Conservation (phyloP, 345 rosid genomes). For the Citropsis articulata region DNA sequence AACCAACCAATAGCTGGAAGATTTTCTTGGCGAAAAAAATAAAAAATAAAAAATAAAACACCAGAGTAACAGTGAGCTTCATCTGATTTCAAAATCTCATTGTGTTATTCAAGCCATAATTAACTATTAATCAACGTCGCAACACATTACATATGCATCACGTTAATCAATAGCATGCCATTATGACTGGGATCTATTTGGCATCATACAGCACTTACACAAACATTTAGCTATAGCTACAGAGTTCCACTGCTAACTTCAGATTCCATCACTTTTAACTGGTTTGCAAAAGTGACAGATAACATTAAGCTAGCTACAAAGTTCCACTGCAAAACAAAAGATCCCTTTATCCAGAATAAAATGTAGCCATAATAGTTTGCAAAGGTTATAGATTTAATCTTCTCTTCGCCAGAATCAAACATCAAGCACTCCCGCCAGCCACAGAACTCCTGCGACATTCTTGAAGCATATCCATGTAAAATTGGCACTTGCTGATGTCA, state of each 20-base stretch:
- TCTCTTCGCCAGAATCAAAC: not conserved
- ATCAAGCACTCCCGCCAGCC: conserved; percentile 17
- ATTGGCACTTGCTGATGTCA: conserved; percentile 49
- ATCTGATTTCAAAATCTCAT: too few species aligned
- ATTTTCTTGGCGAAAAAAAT: too few species aligned
- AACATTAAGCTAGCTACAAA: not conserved
- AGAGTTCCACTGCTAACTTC: too few species aligned
- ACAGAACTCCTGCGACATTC: conserved; percentile 38
- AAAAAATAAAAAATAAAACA: too few species aligned
- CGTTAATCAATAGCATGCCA: too few species aligned
- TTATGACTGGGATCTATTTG: too few species aligned
- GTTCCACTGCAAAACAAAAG: not conserved
- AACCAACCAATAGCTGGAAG: too few species aligned
- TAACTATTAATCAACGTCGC: not conserved
- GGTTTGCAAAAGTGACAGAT: too few species aligned
- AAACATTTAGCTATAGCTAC: too few species aligned
- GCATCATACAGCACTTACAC: too few species aligned
- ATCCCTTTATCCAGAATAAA: not conserved
- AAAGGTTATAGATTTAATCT: not conserved
- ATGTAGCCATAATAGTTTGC: not conserved
- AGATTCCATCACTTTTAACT: not conserved
- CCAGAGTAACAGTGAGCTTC: too few species aligned
- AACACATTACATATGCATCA: too few species aligned
- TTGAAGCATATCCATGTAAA: conserved; percentile 49
- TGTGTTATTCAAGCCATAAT: not conserved